Percentiles rank a stretch among this genome's conserved stretches.
phyloP scores from a whole-genome alignment of 169 alveolate species.

The Cryptosporidium ubiquitum region DNA sequence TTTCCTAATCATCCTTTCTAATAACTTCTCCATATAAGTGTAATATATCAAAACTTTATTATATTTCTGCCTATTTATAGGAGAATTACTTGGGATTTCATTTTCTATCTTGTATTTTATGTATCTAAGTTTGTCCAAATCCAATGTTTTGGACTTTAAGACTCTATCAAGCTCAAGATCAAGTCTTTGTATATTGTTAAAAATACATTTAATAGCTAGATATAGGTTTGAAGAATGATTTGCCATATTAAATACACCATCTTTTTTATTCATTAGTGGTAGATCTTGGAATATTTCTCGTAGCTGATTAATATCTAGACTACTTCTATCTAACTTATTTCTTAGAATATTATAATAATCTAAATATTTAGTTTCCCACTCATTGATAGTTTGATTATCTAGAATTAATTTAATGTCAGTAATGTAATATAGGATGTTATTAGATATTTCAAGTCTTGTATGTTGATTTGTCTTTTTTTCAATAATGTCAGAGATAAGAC shows the following conservation, averaged over 20 bases:
- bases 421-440: background rate
- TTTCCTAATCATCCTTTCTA: background rate
- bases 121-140: slow-evolving; percentile 30
- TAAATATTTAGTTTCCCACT: slow-evolving; percentile 23
- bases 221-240: background rate
- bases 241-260: background rate
- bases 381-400: background rate
- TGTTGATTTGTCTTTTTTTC: background rate
- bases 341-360: background rate
- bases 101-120: background rate
- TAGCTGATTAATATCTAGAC: background rate
- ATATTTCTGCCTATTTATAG: background rate
- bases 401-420: background rate
- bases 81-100: slow-evolving; percentile 18
- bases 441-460: background rate
- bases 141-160: background rate
- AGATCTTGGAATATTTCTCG: background rate
- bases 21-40: background rate
- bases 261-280: background rate
- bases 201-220: background rate
- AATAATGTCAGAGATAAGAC: background rate
- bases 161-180: background rate
- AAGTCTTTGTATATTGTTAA: background rate
- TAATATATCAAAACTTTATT: background rate
- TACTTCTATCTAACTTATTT: background rate